Base-by-base conservation (phyloP, 1,284 basidiomycete species). In the Ceratobasidium sp. region DNA sequence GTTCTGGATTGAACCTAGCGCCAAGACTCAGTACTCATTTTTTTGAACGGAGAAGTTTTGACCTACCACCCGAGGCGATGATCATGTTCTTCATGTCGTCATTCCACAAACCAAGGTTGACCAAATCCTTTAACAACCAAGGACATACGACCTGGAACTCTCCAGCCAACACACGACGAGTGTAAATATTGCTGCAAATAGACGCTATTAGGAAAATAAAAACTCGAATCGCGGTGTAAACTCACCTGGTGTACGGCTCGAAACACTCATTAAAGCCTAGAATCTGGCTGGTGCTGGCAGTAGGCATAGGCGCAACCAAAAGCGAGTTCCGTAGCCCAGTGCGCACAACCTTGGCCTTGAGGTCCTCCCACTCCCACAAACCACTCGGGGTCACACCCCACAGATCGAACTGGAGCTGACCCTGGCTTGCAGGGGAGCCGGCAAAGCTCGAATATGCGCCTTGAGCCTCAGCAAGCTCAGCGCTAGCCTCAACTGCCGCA, bases 81-180 rank as follows among this genome's bases (percentile, higher is more conserved):
- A 99, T 96, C 88, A 95, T 93, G 86, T 99, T 98, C 90, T 98
- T 98, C 97, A 99, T 99, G 82, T 95, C 91, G 82, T 99, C 97
- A 83, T 98, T 91, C 98, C 98, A 99, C 17, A 99, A 90, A 61
- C 93, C 93, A 77, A 93, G 93, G 82, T 98, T 95, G 81, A 99
- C 97, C 76, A 99, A 92, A 82, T 99, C 98, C 77, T 96, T 92
- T 19, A 99, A 90, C 70, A 99, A 89, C 98, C 98, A 99, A 0
- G 97, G 98, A 87, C 96, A 98, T 79, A 99, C 97, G 78, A 99
- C 91, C 85, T 99, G 97, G 94, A 99, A 99, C 87, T 99, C 98
- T 76, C 98, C 98, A 52, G 98, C 97, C 59, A 99, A 91, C n/a
- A 99, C 97, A 83, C 98, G 95, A 77, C 98, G 96, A 70, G 97